Conservation (phyloP, 148 eudicot species). For the Vaccinium myrtillus region DNA sequence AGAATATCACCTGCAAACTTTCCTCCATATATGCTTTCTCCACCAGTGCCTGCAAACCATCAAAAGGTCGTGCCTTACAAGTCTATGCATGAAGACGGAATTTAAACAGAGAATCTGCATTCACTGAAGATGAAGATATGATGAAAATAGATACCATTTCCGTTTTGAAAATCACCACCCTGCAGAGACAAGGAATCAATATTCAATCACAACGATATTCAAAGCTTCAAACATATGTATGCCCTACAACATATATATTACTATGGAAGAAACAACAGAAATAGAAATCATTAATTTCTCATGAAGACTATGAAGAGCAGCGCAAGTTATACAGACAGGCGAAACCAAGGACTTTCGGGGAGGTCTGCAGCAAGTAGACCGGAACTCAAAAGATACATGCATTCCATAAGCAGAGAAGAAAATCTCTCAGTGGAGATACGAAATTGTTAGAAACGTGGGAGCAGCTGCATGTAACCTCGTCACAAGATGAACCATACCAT, state of each 20-base stretch:
- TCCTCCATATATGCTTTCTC: conserved; percentile 97
- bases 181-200: conserved; percentile 32
- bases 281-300: not conserved
- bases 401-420: not conserved
- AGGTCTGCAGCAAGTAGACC: not conserved
- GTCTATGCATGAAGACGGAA: conserved; percentile 45
- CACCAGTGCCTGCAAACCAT: conserved; percentile 98
- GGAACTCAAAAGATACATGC: not conserved
- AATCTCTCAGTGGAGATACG: not conserved
- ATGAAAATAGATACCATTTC: conserved; percentile 72
- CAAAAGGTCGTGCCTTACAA: conserved; percentile 56
- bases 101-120: conserved; percentile 39
- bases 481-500: not conserved
- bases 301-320: not conserved
- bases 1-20: conserved; percentile 76
- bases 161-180: conserved; percentile 99
- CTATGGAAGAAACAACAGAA: not conserved
- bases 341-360: not conserved
- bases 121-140: conserved; percentile 27
- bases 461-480: conserved; percentile 1
- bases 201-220: not conserved
- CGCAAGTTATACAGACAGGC: not conserved
- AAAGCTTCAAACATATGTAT: not conserved
- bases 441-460: not conserved
- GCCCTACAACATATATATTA: not conserved